phyloP scores from a whole-genome alignment of 768 basidiomycete genomes.

The Phallus indusiatus region DNA sequence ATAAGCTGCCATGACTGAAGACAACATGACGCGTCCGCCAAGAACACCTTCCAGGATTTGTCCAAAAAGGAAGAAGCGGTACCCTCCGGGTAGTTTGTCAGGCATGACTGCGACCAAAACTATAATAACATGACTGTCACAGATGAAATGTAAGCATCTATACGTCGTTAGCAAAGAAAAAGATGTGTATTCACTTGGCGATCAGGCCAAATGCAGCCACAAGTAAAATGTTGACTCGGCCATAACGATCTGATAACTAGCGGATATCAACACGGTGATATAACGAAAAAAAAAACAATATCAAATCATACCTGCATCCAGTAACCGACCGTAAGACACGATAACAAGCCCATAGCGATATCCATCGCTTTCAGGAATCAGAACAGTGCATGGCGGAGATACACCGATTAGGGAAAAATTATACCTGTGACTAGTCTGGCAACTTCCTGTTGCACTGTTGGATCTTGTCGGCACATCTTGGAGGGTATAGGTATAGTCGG shows the following conservation, averaged over 20 bases:
- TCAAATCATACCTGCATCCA: constrained; percentile 43
- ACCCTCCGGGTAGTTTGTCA: constrained; percentile 62
- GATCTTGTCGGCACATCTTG: constrained; percentile 51
- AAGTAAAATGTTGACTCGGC: constrained; percentile 56
- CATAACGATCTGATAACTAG: constrained; percentile 72
- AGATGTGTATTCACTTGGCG: constrained; percentile 24
- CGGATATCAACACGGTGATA: not conserved
- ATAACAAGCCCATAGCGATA: constrained; percentile 58
- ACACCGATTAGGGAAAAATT: constrained; percentile 15
- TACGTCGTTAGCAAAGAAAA: not conserved
- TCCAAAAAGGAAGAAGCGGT: constrained; percentile 66
- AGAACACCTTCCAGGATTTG: constrained; percentile 58
- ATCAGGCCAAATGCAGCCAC: constrained; percentile 56
- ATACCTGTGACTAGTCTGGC: constrained; percentile 55
- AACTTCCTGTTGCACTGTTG: constrained; percentile 59
- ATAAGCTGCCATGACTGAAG: constrained; percentile 46
- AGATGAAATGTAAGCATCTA: not conserved
- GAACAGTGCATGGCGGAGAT: not conserved
- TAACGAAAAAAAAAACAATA: not conserved
- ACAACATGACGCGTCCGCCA: constrained; percentile 45
- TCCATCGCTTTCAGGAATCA: constrained; percentile 40
- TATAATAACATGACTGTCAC: constrained; percentile 52
- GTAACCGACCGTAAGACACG: constrained; percentile 73
- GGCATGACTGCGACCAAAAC: constrained; percentile 55
- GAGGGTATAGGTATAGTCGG: constrained; percentile 4